Base-by-base conservation (phyloP, 768 basidiomycete genomes). In the Russula compacta region DNA sequence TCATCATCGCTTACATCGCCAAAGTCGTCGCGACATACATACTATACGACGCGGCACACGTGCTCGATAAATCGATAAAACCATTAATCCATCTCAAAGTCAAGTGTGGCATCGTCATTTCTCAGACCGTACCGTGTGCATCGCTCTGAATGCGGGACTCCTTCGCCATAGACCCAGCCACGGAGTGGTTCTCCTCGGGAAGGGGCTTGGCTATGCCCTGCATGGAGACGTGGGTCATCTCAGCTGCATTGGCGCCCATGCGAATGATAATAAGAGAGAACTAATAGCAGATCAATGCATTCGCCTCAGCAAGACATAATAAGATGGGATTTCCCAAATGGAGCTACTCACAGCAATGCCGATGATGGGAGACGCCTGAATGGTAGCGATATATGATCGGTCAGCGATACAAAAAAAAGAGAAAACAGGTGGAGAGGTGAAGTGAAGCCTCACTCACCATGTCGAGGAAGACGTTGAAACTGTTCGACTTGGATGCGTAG, bases 401-500 rank as follows among this genome's bases (percentile, higher is more conserved):
- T 46, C n/a, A 40, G 44, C 6, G 19, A 33, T n/a, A 9, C 9
- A 46, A 9, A 10, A 39, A n/a, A 1, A 8, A 11, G n/a, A n/a
- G n/a, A 32, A 10, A 14, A n/a, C 38, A 32, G 29, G 38, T 7
- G 19, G 1, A 14, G 6, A n/a, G n/a, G n/a, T n/a, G n/a, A n/a
- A n/a, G n/a, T n/a, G n/a, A n/a, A n/a, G n/a, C n/a, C n/a, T 12
- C 9, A 29, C 63, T 52, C 19, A 64, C 63, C 40, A 57, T 53
- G 35, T 64, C 63, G 38, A 64, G 60, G 60, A 64, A 64, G 8
- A 64, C 63, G 29, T 64, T 64, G 51, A 64, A 64, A 44, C 42
- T 51, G 29, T 62, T 64, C 15, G 54, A 56, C 6, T 56, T 11
- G 44, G 43, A 33, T 38, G 60, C 4, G 24, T 62, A 61, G 7